Base-by-base conservation (phyloP, 2,329 filamentous ascomycete genomes). In the Coleophoma eucalyptorum region DNA sequence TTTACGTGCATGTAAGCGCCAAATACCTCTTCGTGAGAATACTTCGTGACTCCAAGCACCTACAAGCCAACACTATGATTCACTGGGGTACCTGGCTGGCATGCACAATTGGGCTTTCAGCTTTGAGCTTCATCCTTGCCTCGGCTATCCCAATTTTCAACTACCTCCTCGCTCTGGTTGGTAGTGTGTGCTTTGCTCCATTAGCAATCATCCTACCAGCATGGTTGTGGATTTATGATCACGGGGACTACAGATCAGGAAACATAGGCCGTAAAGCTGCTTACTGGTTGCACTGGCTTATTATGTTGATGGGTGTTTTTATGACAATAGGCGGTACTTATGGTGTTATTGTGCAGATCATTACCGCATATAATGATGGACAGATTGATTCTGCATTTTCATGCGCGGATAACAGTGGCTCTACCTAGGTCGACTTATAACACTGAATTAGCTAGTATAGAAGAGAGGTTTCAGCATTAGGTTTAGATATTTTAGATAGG, bases 1-100 rank as follows among this genome's bases (percentile, higher is more conserved):
- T 63, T 11, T 59, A 75, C 55, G 60, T 74, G 13, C 76, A 80
- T 60, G 68, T 79, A 10, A 74, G 73, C 1, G 72, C 77, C 1
- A 82, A 81, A 58, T 80, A 80, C 57, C 62, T 79, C 46, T 81
- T 81, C 58, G 78, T 82, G 15, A 74, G 78, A 4, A 70, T 80
- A 18, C 65, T 82, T 15, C 70, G 78, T 16, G 69, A 76, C 53
- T 75, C 76, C 2, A 60, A 53, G 3, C 78, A 81, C 58, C 65
- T 81, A 5, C 75, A 79, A 56, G 63, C 67, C n/a, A 79, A 79
- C 62, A 76, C 73, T 0, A 10, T 70, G 13, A 58, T 75, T 0
- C 78, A 81, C 55, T 80, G 77, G 77, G 62, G 56, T 0, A 75
- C 72, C 0, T 82, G 78, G 78, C 60, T 80, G 0, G 62, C 67